Conservation (phyloP, 2,329 filamentous ascomycete genomes). For the Chaetothyriales sp. region DNA sequence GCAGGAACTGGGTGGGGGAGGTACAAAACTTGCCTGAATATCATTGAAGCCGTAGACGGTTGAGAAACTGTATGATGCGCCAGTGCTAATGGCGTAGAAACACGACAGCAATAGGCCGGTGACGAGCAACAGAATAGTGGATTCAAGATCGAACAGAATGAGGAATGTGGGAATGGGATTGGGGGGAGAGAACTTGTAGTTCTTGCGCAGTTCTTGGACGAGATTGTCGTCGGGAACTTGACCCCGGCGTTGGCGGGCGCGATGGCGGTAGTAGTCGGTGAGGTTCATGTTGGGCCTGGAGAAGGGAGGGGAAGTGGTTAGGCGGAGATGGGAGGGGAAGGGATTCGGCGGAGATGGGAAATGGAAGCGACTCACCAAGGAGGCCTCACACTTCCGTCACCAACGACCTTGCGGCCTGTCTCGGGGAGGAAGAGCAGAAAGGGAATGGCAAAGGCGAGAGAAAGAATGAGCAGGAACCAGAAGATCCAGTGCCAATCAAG, state of each 20-base stretch:
- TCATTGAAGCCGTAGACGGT: not conserved
- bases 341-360: slow-evolving; percentile 13
- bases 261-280: no score
- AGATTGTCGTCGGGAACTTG: no score
- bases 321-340: slow-evolving; percentile 11
- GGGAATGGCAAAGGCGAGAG: slow-evolving; percentile 22
- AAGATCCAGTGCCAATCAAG: slow-evolving; percentile 33
- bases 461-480: slow-evolving; percentile 31
- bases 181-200: no score
- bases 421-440: slow-evolving; percentile 27
- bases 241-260: no score
- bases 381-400: slow-evolving; percentile 19
- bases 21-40: slow-evolving; percentile 29
- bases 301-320: no score
- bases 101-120: not conserved
- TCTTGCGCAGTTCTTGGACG: no score
- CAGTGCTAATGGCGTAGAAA: no score
- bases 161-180: no score
- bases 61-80: no score
- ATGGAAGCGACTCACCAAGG: slow-evolving; percentile 14
- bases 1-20: slow-evolving; percentile 33
- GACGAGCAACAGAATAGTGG: slow-evolving; percentile 2
- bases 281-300: no score
- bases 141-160: not conserved
- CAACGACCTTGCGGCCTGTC: slow-evolving; percentile 26